These are phyloP conservation scores for Murraya koenigii DNA, from an alignment of 345 rosid genomes.

Conservation along the genomic window DNA sequence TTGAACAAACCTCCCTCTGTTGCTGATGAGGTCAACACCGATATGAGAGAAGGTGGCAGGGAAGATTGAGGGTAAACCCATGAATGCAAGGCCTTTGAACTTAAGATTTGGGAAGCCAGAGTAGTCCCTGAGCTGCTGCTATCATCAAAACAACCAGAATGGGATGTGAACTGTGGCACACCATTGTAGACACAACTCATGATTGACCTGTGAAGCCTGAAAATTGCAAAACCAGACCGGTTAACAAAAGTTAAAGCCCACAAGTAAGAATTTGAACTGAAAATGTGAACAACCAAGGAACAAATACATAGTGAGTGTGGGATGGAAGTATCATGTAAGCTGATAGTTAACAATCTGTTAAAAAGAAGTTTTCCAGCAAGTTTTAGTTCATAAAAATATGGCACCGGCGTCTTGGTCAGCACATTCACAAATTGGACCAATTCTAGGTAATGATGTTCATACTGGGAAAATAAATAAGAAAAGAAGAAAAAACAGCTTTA, in stretches of 20 bases:
- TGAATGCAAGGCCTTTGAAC: conserved; percentile 63
- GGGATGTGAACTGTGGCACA: neutral
- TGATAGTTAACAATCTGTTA: neutral
- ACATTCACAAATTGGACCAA: neutral
- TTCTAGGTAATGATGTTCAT: neutral
- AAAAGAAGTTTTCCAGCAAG: neutral
- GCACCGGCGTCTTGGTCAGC: neutral
- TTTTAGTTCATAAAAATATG: neutral
- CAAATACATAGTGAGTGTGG: neutral
- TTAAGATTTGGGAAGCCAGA: conserved; percentile 37
- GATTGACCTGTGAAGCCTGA: conserved; percentile 31
- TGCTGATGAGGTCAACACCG: conserved; percentile 52
- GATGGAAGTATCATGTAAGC: neutral
- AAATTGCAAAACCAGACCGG: conserved; percentile 17
- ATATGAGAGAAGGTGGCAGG: conserved; percentile 70
- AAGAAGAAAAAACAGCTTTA: conserved; percentile 3
- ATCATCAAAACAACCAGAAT: conserved; percentile 28
- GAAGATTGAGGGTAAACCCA: conserved; percentile 94
- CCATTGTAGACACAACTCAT: conserved; percentile 7
- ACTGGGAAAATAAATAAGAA: conserved; percentile 8
- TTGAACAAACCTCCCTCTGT: conserved; percentile 62
- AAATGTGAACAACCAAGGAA: conserved; percentile 8
- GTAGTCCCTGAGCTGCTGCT: conserved; percentile 33
- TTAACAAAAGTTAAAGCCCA: neutral
- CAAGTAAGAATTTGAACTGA: neutral